Base-by-base conservation (phyloP, 2,329 filamentous ascomycete species). In the Diaporthe vexans region DNA sequence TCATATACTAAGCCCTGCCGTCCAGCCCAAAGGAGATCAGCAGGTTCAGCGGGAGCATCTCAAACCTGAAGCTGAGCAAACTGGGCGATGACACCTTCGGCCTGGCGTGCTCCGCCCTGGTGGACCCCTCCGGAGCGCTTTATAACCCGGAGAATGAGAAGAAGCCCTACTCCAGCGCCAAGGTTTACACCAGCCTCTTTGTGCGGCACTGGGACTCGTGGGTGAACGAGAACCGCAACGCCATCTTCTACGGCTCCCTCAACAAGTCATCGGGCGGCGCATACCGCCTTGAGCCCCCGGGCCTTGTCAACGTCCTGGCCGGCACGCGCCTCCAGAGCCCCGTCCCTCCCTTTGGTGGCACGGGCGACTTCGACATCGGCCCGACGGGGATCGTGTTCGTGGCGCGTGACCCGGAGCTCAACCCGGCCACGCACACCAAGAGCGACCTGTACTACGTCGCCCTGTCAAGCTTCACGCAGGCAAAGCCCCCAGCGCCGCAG, bases 161-260 rank as follows among this genome's bases (percentile, higher is more conserved):
- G 76, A 90, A 91, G 79, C 85, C 89, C 2, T 83, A 87, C 33
- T 92, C 92, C 26, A 89, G 90, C 4, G 94, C 91, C 37, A 92
- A 90, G 78, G 88, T 95, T 29, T 97, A 97, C 82, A 91, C 90
- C 26, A 90, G 89, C 63, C 89, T 95, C 35, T 97, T 94, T 79
- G 93, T 94, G 37, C 90, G 94, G 19, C 94, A 97, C 79, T 97
- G 94, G 94, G 94, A 97, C 81, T 83, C 88, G n/a, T 97, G 93
- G 84, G 86, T 91, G 35, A 91, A 89, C 0, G 88, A 91, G 59
- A 92, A 94, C 79, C 91, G 89, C 76, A 93, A 92, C 79, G 89
- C 93, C 3, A 87, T 98, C 37, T 97, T 93, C 88, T 94, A 94
- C 40, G 92, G 92, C 43, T 88, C 89, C 7, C 81, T 97, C 63